These are phyloP conservation scores for Oryza rufipogon DNA, from an alignment of 176 grass and related monocot species.

Conservation along the genomic window DNA sequence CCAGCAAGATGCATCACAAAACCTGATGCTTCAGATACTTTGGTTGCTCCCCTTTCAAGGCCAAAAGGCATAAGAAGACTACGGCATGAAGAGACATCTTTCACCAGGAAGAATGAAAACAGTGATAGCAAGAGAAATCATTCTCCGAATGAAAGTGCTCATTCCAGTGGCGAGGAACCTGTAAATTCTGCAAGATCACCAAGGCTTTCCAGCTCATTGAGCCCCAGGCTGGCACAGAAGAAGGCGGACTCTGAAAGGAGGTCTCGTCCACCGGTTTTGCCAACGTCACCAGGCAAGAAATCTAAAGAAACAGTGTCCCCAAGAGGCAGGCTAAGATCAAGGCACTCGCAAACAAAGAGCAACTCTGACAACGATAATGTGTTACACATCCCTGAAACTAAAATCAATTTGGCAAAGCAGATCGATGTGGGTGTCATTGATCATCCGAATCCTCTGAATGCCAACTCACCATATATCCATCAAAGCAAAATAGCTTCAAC, in stretches of 20 bases:
- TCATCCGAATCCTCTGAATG: not conserved
- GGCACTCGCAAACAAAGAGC: conserved; percentile 33
- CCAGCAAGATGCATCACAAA: conserved; percentile 44
- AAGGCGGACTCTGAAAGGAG: conserved; percentile 49
- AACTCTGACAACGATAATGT: conserved; percentile 1
- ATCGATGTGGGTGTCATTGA: conserved; percentile 17
- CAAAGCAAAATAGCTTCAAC: conserved; percentile 6
- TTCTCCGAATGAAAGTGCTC: not conserved
- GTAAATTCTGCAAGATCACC: conserved; percentile 41
- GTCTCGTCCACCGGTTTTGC: conserved; percentile 15
- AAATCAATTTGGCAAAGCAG: conserved; percentile 31
- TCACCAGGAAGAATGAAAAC: conserved; percentile 45
- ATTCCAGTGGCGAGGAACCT: conserved; percentile 27
- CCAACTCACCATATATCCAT: conserved; percentile 36
- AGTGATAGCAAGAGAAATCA: conserved; percentile 19
- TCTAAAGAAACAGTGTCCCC: conserved; percentile 46
- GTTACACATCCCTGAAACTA: conserved; percentile 19
- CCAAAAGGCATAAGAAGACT: conserved; percentile 35
- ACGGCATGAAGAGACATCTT: conserved; percentile 17
- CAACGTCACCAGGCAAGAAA: conserved; percentile 19
- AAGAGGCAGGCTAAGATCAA: conserved; percentile 47
- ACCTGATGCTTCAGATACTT: conserved; percentile 39
- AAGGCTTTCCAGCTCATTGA: conserved; percentile 33
- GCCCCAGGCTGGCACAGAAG: conserved; percentile 48
- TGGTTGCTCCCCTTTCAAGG: conserved; percentile 33